Evolutionary conservation across 2,329 filamentous ascomycete species (phyloP).

Genomic region (Sporothrix dimorphospora): DNA sequence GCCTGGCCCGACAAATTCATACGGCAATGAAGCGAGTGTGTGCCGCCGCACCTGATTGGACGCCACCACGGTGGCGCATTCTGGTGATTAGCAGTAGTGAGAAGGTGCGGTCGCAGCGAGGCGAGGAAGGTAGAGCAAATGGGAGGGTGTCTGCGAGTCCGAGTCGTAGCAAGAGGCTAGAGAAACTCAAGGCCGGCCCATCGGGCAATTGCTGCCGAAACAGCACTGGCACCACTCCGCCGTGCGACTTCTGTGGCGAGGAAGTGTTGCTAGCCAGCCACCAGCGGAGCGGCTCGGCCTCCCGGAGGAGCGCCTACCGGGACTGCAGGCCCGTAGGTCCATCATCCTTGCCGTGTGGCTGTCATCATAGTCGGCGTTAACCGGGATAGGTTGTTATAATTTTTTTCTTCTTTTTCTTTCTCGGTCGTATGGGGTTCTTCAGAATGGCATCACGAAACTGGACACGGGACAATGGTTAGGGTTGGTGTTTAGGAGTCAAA

Average conservation of each 20-base stretch:
- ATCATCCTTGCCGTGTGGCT: not conserved
- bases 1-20: constrained; percentile 43
- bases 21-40: constrained; percentile 28
- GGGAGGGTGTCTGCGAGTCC: not conserved
- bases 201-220: not conserved
- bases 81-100: constrained; percentile 35
- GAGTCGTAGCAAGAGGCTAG: not conserved
- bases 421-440: not conserved
- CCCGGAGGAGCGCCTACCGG: not conserved
- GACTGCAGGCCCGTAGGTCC: not conserved
- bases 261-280: not conserved
- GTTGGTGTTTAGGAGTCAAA: not conserved
- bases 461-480: not conserved
- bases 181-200: not conserved
- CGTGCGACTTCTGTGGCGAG: not conserved
- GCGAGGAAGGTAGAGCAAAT: not conserved
- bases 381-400: not conserved
- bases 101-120: not conserved
- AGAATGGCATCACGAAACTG: not conserved
- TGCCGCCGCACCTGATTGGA: constrained; percentile 37
- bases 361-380: not conserved
- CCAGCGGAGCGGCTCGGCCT: not conserved
- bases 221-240: not conserved
- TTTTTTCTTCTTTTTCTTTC: not conserved
- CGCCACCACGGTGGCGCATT: constrained; percentile 46